A percentile compares a stretch with the other conserved stretches of the same genome.
phyloP scores from a whole-genome alignment of 139 green algal genomes.

The Micractinium conductrix region DNA sequence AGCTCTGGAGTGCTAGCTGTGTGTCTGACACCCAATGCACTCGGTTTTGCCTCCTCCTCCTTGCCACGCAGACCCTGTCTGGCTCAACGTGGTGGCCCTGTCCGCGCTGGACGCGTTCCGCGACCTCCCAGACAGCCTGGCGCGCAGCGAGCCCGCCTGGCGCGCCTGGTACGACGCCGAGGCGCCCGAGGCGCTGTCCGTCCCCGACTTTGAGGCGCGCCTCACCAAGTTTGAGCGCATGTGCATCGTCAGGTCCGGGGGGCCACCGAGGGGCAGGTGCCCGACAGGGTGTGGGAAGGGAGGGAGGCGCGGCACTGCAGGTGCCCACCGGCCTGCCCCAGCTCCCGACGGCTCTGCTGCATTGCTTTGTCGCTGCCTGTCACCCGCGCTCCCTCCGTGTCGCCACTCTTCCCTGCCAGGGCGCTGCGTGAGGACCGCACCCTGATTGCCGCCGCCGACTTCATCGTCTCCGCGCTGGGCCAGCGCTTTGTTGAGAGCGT shows the following conservation, averaged over 20 bases:
- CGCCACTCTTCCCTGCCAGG: neutral
- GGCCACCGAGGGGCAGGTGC: neutral
- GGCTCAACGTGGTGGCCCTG: slow-evolving; percentile 88
- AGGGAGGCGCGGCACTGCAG: no score
- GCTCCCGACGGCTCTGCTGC: no score
- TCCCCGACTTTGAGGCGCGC: slow-evolving; percentile 90
- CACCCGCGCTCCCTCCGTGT: neutral
- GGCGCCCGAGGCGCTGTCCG: slow-evolving; percentile 76
- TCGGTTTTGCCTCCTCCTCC: neutral
- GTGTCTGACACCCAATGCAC: neutral
- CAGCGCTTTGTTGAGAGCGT: slow-evolving; percentile 88
- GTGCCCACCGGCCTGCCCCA: neutral
- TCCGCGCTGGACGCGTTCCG: slow-evolving; percentile 77
- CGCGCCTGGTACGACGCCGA: slow-evolving; percentile 90
- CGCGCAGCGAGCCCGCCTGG: slow-evolving; percentile 88
- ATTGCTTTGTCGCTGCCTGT: no score
- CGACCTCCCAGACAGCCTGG: slow-evolving; percentile 86
- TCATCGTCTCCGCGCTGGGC: slow-evolving; percentile 87
- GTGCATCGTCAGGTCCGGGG: slow-evolving; percentile 79
- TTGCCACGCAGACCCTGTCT: slow-evolving; percentile 72
- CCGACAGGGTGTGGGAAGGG: no score
- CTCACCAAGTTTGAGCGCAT: slow-evolving; percentile 92
- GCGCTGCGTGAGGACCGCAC: slow-evolving; percentile 92
- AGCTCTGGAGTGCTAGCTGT: no score
- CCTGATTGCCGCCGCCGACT: slow-evolving; percentile 84